Base-by-base conservation (phyloP, 2,329 filamentous ascomycete species). In the Drechslerella stenobrocha region DNA sequence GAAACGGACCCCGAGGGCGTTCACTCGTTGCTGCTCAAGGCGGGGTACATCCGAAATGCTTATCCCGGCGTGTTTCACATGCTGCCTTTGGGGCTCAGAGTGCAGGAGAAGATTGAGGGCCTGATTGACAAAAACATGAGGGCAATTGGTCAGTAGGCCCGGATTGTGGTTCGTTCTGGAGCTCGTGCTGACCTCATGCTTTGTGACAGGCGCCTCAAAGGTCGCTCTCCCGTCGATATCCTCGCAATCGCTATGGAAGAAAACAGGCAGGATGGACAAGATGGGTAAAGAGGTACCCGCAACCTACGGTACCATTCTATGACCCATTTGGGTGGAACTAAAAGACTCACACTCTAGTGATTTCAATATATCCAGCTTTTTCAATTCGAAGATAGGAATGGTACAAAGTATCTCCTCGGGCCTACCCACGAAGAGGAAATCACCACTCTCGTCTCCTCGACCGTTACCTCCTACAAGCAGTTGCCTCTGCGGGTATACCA, bases 351-450 rank as follows among this genome's bases (percentile, higher is more conserved):
- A 26, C 24, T 44, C 20, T 50, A 58, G 70, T 58, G 48, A 57
- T 51, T 52, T 18, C 34, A 47, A 35, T 26, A 13, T 23, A 34
- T 45, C 8, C 73, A 93, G 86, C 81, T 96, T 18, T 92, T 96
- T 72, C 84, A 83, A 40, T 83, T 97, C 46, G 78, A 81, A 44
- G 93, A 97, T 76, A 84, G 93, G 58, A 93, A 88, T 76, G 83
- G 87, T 4, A 79, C 82, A 0, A 80, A 82, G 2, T 89, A 89
- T 69, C 81, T 98, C 26, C 82, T 98, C 2, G 87, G 90, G 0
- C 93, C 93, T 0, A 98, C 93, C 0, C 93, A 98, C 70, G 93
- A 98, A 74, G 93, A 98, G 76, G 93, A 98, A 75, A 93, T 98
- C 72, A 98, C 93, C 0, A 79, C 82, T 0, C 79, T 98, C 1